Evolutionary conservation across 345 rosid species (phyloP).

Genomic region (Syzygium grande): DNA sequence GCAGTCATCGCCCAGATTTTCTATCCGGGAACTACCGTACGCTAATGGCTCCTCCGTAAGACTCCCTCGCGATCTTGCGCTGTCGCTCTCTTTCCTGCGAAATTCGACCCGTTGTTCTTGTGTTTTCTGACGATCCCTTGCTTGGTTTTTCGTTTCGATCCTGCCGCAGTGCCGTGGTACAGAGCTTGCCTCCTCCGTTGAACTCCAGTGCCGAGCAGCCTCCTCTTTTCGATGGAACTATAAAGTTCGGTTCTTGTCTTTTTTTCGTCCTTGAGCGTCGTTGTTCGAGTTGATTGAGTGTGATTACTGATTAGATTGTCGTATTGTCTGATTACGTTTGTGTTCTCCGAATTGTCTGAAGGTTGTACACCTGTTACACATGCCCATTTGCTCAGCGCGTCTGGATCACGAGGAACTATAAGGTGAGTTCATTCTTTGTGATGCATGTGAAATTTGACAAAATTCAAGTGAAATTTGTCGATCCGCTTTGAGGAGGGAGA

Average conservation of each 20-base stretch:
- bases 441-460: neutral
- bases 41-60: slow-evolving; percentile 27
- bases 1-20: neutral
- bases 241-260: slow-evolving; percentile 25
- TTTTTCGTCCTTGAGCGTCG: neutral
- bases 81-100: neutral
- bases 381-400: slow-evolving; percentile 90
- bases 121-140: neutral
- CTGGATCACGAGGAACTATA: slow-evolving; percentile 86
- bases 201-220: slow-evolving; percentile 58
- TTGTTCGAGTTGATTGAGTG: neutral
- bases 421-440: slow-evolving; percentile 26
- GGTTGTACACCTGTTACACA: slow-evolving; percentile 51
- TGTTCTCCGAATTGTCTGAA: slow-evolving; percentile 5
- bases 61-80: neutral
- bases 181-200: slow-evolving; percentile 40
- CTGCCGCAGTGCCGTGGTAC: slow-evolving; percentile 15
- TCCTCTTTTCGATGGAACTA: slow-evolving; percentile 71
- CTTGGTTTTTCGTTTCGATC: neutral
- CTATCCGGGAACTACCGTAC: neutral
- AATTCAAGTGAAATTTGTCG: neutral
- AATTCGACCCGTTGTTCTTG: neutral
- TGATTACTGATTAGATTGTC: neutral
- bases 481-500: too few species aligned
- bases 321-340: neutral